Percentiles rank a stretch among this genome's conserved stretches.
phyloP scores from a whole-genome alignment of 371 early-diverging fungal species.

The Apophysomyces sp. region DNA sequence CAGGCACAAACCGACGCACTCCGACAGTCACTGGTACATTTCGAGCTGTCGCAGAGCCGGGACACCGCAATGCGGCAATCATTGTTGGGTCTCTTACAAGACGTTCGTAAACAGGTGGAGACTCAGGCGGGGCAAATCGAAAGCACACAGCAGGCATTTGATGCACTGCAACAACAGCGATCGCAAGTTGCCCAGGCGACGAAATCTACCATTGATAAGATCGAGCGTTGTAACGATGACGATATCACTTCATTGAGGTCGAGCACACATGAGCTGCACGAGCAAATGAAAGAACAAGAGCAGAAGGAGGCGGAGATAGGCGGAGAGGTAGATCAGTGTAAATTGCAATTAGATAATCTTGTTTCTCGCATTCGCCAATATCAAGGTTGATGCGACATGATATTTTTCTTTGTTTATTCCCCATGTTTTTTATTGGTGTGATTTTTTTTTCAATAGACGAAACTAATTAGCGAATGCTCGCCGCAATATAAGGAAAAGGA shows the following conservation, averaged over 20 bases:
- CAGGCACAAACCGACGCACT: conserved; percentile 10
- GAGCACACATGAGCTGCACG: neutral
- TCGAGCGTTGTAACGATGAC: neutral
- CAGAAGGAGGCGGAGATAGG: neutral
- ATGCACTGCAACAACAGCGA: neutral
- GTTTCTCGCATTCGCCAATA: conserved; percentile 5
- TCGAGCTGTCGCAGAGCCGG: neutral
- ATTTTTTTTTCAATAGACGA: neutral
- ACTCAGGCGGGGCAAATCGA: neutral
- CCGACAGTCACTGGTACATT: neutral
- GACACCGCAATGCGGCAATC: neutral
- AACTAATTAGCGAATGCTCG: neutral
- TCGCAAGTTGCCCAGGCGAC: neutral
- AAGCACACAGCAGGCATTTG: neutral
- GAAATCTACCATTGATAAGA: neutral
- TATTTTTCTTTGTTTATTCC: neutral
- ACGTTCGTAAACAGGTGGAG: neutral
- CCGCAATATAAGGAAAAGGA: neutral
- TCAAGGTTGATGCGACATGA: neutral
- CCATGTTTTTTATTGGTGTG: conserved; percentile 2
- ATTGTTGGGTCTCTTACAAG: neutral
- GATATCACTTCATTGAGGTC: neutral
- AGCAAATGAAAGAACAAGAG: neutral
- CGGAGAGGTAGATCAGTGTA: conserved; percentile 4
- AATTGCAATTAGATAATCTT: conserved; percentile 3